phyloP scores from a whole-genome alignment of 2,329 filamentous ascomycete genomes.

The Cryphonectria radicalis region DNA sequence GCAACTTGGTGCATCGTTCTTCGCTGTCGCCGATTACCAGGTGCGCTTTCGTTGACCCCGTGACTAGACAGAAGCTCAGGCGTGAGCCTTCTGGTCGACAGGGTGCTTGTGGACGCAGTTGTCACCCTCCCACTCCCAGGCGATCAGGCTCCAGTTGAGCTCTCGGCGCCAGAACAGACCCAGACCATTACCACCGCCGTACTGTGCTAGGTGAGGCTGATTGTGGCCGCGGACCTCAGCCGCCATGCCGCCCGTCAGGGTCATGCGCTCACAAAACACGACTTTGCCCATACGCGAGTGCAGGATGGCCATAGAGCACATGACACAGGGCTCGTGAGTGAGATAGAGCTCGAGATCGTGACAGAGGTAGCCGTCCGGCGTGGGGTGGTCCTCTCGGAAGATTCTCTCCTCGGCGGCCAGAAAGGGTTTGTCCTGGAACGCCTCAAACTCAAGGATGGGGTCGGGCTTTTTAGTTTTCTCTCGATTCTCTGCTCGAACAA shows the following conservation, averaged over 20 bases:
- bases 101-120: constrained; percentile 42
- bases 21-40: constrained; percentile 1
- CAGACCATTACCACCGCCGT: constrained; percentile 61
- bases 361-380: constrained; percentile 85
- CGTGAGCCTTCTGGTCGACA: constrained; percentile 56
- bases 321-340: constrained; percentile 93
- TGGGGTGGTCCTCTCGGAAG: constrained; percentile 67
- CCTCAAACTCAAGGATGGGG: constrained; percentile 58
- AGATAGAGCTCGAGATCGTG: constrained; percentile 92
- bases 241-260: constrained; percentile 78
- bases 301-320: constrained; percentile 95
- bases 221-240: constrained; percentile 69
- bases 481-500: constrained; percentile 59
- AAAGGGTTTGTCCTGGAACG: constrained; percentile 71
- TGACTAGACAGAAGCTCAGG: constrained; percentile 34
- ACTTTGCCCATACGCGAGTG: constrained; percentile 91
- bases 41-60: not conserved
- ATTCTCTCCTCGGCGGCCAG: constrained; percentile 67
- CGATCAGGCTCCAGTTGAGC: constrained; percentile 84
- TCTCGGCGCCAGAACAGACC: constrained; percentile 75
- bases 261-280: constrained; percentile 80
- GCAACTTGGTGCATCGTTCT: constrained; percentile 13
- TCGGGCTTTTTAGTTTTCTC: constrained; percentile 35
- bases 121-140: constrained; percentile 73
- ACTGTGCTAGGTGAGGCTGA: constrained; percentile 42